A percentile compares a stretch with the other conserved stretches of the same genome.
phyloP scores from a whole-genome alignment of 352 stramenopile species.

The Globisporangium radiosum region DNA sequence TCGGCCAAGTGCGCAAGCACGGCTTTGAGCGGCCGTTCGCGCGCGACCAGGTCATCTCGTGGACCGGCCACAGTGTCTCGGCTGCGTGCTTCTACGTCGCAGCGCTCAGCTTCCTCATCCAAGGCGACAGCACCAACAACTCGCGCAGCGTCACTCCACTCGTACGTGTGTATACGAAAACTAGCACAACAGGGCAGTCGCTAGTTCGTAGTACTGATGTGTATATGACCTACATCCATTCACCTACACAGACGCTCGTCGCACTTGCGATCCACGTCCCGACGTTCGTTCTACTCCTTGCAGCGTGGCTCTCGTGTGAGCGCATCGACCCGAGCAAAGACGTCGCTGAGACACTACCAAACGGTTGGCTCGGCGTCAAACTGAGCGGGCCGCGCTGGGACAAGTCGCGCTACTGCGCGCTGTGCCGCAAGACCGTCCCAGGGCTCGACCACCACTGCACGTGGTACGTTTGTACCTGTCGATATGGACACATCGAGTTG shows the following conservation, averaged over 20 bases:
- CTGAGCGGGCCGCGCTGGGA: conserved; percentile 68
- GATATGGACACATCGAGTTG: neutral
- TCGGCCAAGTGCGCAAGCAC: conserved; percentile 49
- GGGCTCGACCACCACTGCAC: conserved; percentile 86
- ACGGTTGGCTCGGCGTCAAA: conserved; percentile 67
- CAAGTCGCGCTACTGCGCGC: conserved; percentile 71
- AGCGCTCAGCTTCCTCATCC: conserved; percentile 17
- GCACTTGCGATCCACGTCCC: conserved; percentile 45
- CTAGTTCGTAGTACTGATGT: too few relatives aligned
- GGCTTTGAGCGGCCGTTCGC: conserved; percentile 65
- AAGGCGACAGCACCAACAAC: conserved; percentile 3
- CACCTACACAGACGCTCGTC: conserved; percentile 32
- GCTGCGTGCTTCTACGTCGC: conserved; percentile 57
- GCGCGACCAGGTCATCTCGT: conserved; percentile 75
- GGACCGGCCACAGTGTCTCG: conserved; percentile 57
- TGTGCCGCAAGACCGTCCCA: conserved; percentile 73
- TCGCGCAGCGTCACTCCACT: conserved; percentile 7
- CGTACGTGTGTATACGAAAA: conserved; percentile 1
- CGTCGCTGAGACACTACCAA: conserved; percentile 26
- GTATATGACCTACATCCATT: neutral
- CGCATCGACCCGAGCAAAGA: conserved; percentile 49
- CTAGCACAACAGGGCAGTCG: too few relatives aligned
- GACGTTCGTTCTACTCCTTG: conserved; percentile 39
- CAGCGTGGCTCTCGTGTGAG: conserved; percentile 68
- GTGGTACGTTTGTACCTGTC: conserved; percentile 26